Conservation (phyloP, 768 basidiomycete species). For the Russula sp. region DNA sequence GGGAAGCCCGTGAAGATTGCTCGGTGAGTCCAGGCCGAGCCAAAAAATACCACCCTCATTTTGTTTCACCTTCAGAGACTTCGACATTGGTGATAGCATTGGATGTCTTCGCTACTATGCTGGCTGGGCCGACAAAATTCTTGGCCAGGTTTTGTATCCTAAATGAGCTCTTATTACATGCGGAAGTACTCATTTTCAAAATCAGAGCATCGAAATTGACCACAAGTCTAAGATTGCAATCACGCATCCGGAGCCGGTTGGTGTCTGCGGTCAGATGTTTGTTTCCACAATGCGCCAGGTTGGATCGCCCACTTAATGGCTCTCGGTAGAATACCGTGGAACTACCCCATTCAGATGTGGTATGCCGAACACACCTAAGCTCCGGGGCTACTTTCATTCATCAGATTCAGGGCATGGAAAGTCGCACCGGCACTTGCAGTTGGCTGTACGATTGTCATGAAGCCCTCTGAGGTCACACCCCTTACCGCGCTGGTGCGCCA, state of each 20-base stretch:
- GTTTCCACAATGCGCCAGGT: conserved; percentile 19
- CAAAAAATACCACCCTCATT: conserved; percentile 23
- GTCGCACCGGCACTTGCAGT: conserved; percentile 86
- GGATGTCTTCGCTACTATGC: conserved; percentile 86
- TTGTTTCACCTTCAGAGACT: conserved; percentile 45
- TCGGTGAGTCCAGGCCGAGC: conserved; percentile 30
- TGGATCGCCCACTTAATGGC: conserved; percentile 5
- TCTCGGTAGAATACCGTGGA: conserved; percentile 74
- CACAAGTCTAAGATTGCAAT: conserved; percentile 76
- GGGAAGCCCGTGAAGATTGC: conserved; percentile 77
- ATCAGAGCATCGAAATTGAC: conserved; percentile 70
- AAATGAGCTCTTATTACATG: not conserved
- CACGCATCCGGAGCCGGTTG: conserved; percentile 84
- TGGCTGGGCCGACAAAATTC: conserved; percentile 93
- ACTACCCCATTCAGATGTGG: conserved; percentile 88
- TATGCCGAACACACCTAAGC: conserved; percentile 25
- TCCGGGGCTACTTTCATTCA: not conserved
- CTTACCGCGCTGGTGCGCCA: conserved; percentile 66
- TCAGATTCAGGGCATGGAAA: conserved; percentile 67
- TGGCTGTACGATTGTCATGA: conserved; percentile 93
- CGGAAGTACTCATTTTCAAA: not conserved
- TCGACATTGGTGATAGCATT: conserved; percentile 71
- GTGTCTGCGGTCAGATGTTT: conserved; percentile 92
- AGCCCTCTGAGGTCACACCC: conserved; percentile 84
- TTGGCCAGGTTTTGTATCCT: conserved; percentile 57